A percentile compares a stretch with the other conserved stretches of the same genome.
Conservation (phyloP, 805 yeast species). For the Metschnikowia bowlesiae region DNA sequence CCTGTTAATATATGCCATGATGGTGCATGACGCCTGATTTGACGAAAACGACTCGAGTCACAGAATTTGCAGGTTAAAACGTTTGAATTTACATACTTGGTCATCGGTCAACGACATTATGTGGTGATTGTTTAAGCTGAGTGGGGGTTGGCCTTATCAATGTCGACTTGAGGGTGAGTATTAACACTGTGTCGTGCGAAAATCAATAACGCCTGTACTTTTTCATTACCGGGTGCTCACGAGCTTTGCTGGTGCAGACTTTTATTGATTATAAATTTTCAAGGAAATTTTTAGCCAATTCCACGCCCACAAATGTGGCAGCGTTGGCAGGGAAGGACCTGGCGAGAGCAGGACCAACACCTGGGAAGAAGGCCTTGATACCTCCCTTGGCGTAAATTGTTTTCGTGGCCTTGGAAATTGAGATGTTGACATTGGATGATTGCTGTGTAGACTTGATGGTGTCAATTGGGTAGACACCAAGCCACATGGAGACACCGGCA, state of each 20-base stretch:
- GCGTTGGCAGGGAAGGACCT: constrained; percentile 98
- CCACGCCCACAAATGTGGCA: constrained; percentile 97
- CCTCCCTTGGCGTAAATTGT: constrained; percentile 75
- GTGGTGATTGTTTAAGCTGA: constrained; percentile 8
- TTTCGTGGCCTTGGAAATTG: constrained; percentile 62
- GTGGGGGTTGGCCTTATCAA: constrained; percentile 6
- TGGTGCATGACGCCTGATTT: background rate
- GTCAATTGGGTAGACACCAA: constrained; percentile 91
- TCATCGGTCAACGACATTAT: constrained; percentile 30
- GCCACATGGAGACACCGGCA: constrained; percentile 98
- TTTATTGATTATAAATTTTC: constrained; percentile 23
- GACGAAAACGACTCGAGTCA: background rate
- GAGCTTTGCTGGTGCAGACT: background rate
- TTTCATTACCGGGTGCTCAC: background rate
- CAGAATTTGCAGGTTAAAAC: background rate
- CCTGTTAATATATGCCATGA: constrained; percentile 2
- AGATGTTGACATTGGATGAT: constrained; percentile 49
- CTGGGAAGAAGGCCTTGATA: constrained; percentile 91
- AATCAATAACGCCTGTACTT: constrained; percentile 8
- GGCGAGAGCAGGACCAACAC: constrained; percentile 90
- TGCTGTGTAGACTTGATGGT: constrained; percentile 86
- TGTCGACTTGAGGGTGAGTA: constrained; percentile 23
- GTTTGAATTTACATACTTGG: constrained; percentile 21
- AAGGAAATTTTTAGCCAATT: constrained; percentile 54
- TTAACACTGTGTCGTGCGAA: constrained; percentile 14